Base-by-base conservation (phyloP, 257 asterid genomes). In the Coffea canephora region DNA sequence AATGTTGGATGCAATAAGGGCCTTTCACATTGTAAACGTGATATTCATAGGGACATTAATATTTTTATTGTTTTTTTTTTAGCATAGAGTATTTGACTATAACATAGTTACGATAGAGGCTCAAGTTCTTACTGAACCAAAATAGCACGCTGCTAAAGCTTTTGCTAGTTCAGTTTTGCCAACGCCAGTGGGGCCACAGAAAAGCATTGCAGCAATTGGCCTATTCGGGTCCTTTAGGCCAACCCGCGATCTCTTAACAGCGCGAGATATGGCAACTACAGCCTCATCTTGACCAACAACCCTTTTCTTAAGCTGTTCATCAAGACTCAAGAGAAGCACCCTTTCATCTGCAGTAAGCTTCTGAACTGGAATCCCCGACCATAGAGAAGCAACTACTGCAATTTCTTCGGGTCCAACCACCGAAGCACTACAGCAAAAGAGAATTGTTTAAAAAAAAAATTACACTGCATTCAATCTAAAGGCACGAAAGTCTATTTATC, bases 171-270 rank as follows among this genome's bases (percentile, higher is more conserved):
- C 99, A 72, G 98, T 93, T 91, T 95, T 95, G 78, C 99, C 99
- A 66, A 95, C 99, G 82, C 99, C 99, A 55, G 99, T 95, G 55
- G 99, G 98, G 70, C 99, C 99, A 89, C 99, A 95, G 88, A 95
- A 95, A 84, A 95, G 97, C 95, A 95, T 91, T 54, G 97, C 95
- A 49, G 98, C 98, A 80, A 95, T 95, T 81, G 99, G 99, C 87
- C 97, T 91, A 79, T 92, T 86, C 31, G 98, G 99, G 83, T 95
- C 93, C 84, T 94, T 95, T 83, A 95, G 80, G 73, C 99, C 99
- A 80, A 92, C 97, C 74, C 99, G 89, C 75, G 99, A 93, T 91
- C 98, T 89, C 88, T 93, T 95, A 85, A 95, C 96, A 81, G 99
- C 98, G 75, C 97, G 97, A 81, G 89, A 84, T 87, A 93, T 92